Evolutionary conservation across 352 stramenopile genomes (phyloP).

Genomic region (Phytophthora crassamura): DNA sequence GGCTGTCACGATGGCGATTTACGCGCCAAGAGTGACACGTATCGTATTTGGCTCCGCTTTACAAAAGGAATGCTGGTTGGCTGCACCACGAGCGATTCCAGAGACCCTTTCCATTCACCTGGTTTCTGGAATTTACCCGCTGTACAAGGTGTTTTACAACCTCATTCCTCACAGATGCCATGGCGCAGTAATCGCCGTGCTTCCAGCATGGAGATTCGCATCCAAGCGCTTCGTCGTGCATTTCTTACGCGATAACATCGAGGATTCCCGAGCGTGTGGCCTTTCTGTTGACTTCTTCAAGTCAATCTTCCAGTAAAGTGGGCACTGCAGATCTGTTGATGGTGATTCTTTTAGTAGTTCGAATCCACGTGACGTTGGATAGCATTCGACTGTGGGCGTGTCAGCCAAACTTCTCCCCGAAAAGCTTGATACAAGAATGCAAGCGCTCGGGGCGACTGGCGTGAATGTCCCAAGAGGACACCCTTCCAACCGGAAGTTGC

Average conservation of each 20-base stretch:
- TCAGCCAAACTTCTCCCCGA: slow-evolving; percentile 8
- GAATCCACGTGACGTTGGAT: slow-evolving; percentile 21
- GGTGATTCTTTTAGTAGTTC: slow-evolving; percentile 17
- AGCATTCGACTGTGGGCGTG: slow-evolving; percentile 16
- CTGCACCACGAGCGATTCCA: slow-evolving; percentile 15
- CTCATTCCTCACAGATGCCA: slow-evolving; percentile 13
- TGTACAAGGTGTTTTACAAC: slow-evolving; percentile 33
- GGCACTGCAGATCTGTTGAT: not conserved
- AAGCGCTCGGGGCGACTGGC: slow-evolving; percentile 10
- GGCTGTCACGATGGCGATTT: slow-evolving; percentile 21
- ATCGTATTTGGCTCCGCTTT: slow-evolving; percentile 12
- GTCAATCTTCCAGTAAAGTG: not conserved
- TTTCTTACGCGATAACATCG: slow-evolving; percentile 13
- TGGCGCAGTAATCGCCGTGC: slow-evolving; percentile 4
- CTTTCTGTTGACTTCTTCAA: slow-evolving; percentile 28
- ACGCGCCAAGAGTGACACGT: slow-evolving; percentile 2
- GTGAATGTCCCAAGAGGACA: slow-evolving; percentile 9
- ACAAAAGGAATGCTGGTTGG: slow-evolving; percentile 2
- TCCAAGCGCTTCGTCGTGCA: slow-evolving; percentile 19
- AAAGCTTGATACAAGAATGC: slow-evolving; percentile 11
- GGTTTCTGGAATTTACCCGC: slow-evolving; percentile 23
- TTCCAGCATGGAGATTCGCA: slow-evolving; percentile 29
- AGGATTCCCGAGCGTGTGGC: slow-evolving; percentile 29
- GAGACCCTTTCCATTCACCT: slow-evolving; percentile 15
- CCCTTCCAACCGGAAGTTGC: slow-evolving; percentile 11